Conservation (phyloP, 2,329 filamentous ascomycete species). For the Fusarium armeniacum region DNA sequence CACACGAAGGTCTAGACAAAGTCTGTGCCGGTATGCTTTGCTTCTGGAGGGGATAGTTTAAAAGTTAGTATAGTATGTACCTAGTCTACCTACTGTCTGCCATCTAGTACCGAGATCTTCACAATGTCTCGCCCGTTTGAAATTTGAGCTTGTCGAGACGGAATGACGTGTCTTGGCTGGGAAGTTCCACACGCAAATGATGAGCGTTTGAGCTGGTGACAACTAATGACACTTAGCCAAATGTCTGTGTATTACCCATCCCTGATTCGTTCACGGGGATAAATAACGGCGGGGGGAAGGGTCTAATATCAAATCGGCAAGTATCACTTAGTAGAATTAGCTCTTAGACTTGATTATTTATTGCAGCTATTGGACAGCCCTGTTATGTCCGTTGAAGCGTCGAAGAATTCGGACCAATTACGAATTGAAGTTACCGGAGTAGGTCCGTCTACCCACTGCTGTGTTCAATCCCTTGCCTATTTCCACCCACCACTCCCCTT, state of each 20-base stretch:
- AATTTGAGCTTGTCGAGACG: not conserved
- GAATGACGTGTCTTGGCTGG: constrained; percentile 20
- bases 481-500: constrained; percentile 12
- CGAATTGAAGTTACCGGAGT: constrained; percentile 7
- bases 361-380: constrained; percentile 1
- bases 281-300: constrained; percentile 6
- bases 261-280: constrained; percentile 3
- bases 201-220: too few relatives aligned
- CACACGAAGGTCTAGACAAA: not conserved
- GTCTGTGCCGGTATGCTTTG: not conserved
- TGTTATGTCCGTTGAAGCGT: not conserved
- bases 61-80: not conserved
- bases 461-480: not conserved
- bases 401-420: not conserved
- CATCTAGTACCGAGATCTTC: not conserved
- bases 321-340: constrained; percentile 11
- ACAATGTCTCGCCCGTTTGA: not conserved
- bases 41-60: not conserved
- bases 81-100: not conserved
- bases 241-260: not conserved
- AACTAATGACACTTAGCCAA: too few relatives aligned
- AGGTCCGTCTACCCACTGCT: not conserved
- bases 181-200: not conserved
- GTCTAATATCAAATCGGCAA: not conserved
- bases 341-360: not conserved